A percentile compares a stretch with the other conserved stretches of the same genome.
These are phyloP conservation scores for Diaporthe sp. DNA, from an alignment of 2,329 filamentous ascomycete species.

Conservation along the genomic window DNA sequence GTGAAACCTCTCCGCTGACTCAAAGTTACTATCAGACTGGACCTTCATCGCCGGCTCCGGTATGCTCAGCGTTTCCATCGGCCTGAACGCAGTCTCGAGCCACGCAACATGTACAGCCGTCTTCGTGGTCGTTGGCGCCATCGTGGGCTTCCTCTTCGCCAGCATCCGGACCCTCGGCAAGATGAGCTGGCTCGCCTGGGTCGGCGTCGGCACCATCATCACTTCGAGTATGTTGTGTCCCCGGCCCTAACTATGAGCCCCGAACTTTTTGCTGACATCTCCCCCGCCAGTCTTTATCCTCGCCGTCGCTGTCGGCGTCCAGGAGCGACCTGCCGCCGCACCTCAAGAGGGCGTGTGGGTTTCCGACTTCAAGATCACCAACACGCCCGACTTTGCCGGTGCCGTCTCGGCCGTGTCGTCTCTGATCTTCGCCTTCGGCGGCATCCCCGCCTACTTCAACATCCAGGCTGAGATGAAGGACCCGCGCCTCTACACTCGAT, in stretches of 20 bases:
- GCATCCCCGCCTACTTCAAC: slow-evolving; percentile 67
- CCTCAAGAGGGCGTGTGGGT: slow-evolving; percentile 60
- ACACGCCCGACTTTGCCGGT: slow-evolving; percentile 63
- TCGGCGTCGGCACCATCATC: slow-evolving; percentile 63
- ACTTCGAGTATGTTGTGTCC: slow-evolving; percentile 43
- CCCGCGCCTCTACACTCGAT: slow-evolving; percentile 61
- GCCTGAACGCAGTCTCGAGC: slow-evolving; percentile 47
- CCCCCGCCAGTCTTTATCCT: slow-evolving; percentile 55
- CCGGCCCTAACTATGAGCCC: no score
- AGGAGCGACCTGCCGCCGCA: slow-evolving; percentile 68
- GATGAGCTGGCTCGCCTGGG: slow-evolving; percentile 54
- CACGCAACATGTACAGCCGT: slow-evolving; percentile 47
- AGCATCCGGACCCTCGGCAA: slow-evolving; percentile 43
- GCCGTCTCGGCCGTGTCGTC: slow-evolving; percentile 67
- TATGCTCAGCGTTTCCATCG: slow-evolving; percentile 44
- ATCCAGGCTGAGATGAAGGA: slow-evolving; percentile 72
- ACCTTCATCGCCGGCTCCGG: slow-evolving; percentile 47
- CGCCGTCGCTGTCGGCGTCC: slow-evolving; percentile 54
- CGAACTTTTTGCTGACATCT: background rate
- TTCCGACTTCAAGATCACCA: slow-evolving; percentile 66
- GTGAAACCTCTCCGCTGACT: background rate
- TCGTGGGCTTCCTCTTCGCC: slow-evolving; percentile 46
- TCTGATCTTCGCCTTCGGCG: slow-evolving; percentile 69
- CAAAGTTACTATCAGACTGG: slow-evolving; percentile 31
- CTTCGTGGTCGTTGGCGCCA: slow-evolving; percentile 47